Conservation (phyloP, 768 basidiomycete species). For the Boletus sp. region DNA sequence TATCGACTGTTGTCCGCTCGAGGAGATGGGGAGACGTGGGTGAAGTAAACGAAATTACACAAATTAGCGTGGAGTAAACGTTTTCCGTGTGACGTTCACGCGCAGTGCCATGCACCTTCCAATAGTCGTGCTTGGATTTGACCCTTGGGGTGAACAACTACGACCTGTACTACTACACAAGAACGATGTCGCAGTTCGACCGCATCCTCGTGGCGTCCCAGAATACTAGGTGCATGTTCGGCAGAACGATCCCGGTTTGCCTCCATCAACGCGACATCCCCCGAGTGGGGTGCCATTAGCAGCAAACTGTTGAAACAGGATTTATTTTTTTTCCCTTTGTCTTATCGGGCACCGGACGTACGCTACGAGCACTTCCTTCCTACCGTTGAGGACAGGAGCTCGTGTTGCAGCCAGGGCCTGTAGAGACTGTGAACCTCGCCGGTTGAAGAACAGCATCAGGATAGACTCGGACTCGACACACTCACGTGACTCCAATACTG, state of each 20-base stretch:
- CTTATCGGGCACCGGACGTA: constrained; percentile 63
- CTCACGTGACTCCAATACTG: constrained; percentile 28
- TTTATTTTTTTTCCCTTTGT: no score
- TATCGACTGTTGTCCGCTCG: background rate
- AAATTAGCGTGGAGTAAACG: background rate
- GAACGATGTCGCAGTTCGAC: constrained; percentile 71
- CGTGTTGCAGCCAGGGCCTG: constrained; percentile 41
- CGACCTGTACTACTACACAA: constrained; percentile 18
- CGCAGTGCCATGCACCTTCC: background rate
- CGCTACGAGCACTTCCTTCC: constrained; percentile 46
- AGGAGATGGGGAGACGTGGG: background rate
- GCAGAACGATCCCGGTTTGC: constrained; percentile 41
- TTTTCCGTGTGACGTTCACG: background rate
- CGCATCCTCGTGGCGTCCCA: constrained; percentile 68
- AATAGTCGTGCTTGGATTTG: background rate
- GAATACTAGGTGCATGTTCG: constrained; percentile 40
- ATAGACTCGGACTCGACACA: no score
- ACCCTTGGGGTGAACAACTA: background rate
- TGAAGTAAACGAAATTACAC: constrained; percentile 1
- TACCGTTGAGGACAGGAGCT: constrained; percentile 42
- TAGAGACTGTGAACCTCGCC: constrained; percentile 53
- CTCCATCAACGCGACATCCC: constrained; percentile 41
- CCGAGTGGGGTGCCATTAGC: constrained; percentile 44
- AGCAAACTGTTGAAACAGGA: constrained; percentile 43
- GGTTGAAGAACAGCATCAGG: constrained; percentile 57